phyloP scores from a whole-genome alignment of 1,139 yeast genomes.

The Lodderomyces jiufengensis region DNA sequence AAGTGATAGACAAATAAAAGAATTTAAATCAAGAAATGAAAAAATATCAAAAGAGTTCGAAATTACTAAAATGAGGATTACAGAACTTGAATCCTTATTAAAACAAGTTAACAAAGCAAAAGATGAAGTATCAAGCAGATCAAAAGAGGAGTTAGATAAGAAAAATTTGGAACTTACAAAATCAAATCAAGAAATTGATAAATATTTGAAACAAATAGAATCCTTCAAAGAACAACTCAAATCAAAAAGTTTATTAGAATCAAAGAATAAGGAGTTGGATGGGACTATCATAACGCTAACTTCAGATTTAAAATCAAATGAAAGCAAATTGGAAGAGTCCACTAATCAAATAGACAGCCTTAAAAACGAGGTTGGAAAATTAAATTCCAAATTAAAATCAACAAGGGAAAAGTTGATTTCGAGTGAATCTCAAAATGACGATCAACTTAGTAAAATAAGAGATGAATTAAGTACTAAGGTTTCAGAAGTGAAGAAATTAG shows the following conservation, averaged over 20 bases:
- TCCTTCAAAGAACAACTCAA: neutral
- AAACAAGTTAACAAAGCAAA: no score
- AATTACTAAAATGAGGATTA: neutral
- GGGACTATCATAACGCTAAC: no score
- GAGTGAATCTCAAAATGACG: neutral
- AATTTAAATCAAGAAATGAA: conserved; percentile 38
- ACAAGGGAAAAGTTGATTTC: conserved; percentile 3
- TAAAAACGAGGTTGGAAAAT: conserved; percentile 1
- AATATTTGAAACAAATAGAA: no score
- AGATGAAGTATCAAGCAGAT: no score
- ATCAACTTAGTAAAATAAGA: neutral
- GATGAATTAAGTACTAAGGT: neutral
- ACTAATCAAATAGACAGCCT: no score
- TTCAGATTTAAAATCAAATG: no score
- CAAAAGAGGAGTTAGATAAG: no score
- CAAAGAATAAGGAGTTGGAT: neutral
- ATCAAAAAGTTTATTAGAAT: neutral
- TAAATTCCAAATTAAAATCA: conserved; percentile 1
- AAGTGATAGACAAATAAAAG: conserved; percentile 41
- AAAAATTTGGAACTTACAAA: no score
- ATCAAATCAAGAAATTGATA: no score
- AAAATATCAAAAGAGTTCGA: conserved; percentile 14
- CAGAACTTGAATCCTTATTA: no score
- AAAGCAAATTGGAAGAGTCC: no score
- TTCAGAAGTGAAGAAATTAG: neutral